Evolutionary conservation across 1,284 basidiomycete genomes (phyloP).

Genomic region (Apiotrichum porosum): DNA sequence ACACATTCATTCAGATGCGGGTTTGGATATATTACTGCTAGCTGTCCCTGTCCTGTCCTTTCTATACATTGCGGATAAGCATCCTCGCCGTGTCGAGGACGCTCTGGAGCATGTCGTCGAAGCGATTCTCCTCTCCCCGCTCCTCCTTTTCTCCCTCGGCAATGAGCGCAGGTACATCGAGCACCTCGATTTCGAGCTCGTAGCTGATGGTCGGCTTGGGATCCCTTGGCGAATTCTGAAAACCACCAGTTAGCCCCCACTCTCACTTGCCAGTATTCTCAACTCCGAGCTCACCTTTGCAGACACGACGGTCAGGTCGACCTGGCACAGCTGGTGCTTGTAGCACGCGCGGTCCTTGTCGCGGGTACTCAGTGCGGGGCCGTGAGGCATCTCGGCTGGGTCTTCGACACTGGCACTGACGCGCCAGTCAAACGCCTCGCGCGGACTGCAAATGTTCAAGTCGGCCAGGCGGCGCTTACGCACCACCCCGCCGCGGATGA

Average conservation of each 20-base stretch:
- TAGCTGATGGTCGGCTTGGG: conserved; percentile 43
- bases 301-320: conserved; percentile 90
- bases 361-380: conserved; percentile 56
- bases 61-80: conserved; percentile 46
- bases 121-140: conserved; percentile 45
- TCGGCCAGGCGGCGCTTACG: conserved; percentile 79
- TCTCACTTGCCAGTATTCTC: conserved; percentile 55
- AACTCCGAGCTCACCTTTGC: conserved; percentile 30
- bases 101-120: conserved; percentile 51
- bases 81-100: conserved; percentile 53
- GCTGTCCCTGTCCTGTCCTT: not conserved
- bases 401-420: conserved; percentile 83
- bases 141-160: conserved; percentile 48
- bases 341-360: conserved; percentile 91
- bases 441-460: conserved; percentile 81
- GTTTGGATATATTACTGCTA: too few species aligned
- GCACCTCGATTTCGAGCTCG: conserved; percentile 58
- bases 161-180: conserved; percentile 51
- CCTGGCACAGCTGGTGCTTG: conserved; percentile 80
- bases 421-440: conserved; percentile 79
- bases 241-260: conserved; percentile 61
- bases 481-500: conserved; percentile 59
- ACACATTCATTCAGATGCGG: too few species aligned
- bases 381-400: conserved; percentile 40
- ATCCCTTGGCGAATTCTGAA: conserved; percentile 6